Base-by-base conservation (phyloP, 129 eudicot species). In the Chrysanthemum makinoi region DNA sequence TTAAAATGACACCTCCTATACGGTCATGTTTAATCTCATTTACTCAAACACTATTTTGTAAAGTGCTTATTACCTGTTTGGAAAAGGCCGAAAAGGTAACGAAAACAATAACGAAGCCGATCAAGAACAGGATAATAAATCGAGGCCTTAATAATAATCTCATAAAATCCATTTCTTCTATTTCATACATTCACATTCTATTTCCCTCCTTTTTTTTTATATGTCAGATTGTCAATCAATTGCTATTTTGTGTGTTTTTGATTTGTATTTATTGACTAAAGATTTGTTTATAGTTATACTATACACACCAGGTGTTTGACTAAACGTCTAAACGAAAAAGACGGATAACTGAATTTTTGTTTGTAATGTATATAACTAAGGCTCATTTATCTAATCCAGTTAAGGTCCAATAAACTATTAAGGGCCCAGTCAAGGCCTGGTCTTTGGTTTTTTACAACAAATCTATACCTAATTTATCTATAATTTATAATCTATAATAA, bases 71-170 rank as follows among this genome's bases (percentile, higher is more conserved):
- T 59, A 90, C 96, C 96, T 79, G 83, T 19, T 49, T 81, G 63
- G 78, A 75, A 75, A 80, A 78, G 69, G 91, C 81, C 2, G 81
- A 77, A 71, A 77, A 87, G 2, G 78, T 84, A 66, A 79, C 26
- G 48, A 85, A 68, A 24, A 87, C 51, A 75, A 90, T 69, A 72
- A 85, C 56, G 9, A 80, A 72, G 66, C 52, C 81, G 46, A 82
- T 83, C 69, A 79, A 35, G 48, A 87, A 77, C 52, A 83, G 50
- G 52, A 85, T 18, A 50, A 87, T 65, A 60, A 65, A 73, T 60
- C 81, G 81, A 16, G 87, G 88, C 75, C 75, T 85, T 53, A 80
- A 47, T 53, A 78, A 47, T 35, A 80, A 77, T 52, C 35, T 81
- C 56, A 79, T 39, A 0, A 39, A 87, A 57, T 78, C 83, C 94